Percentiles rank a stretch among this genome's conserved stretches.
These are phyloP conservation scores for Kalaharituber pfeilii DNA, from an alignment of 2,329 filamentous ascomycete species.

Conservation along the genomic window DNA sequence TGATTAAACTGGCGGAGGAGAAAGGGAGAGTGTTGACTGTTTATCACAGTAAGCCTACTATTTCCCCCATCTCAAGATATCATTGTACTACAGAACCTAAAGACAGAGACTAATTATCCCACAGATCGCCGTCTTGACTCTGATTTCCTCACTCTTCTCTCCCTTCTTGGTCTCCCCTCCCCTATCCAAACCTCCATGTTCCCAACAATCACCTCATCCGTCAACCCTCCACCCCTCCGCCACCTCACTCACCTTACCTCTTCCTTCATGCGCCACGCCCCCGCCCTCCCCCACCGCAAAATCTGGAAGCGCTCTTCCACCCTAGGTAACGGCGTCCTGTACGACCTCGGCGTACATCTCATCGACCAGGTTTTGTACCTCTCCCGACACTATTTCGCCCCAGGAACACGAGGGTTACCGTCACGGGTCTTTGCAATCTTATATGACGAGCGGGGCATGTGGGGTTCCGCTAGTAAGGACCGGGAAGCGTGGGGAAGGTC, in stretches of 20 bases:
- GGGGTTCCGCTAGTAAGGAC: not conserved
- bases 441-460: conserved; percentile 21
- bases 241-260: conserved; percentile 18
- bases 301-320: conserved; percentile 17
- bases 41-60: conserved; percentile 26
- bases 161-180: conserved; percentile 18
- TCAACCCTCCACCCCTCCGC: conserved; percentile 13
- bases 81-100: not conserved
- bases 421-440: conserved; percentile 24
- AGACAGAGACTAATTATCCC: not conserved
- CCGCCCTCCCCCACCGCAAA: conserved; percentile 8
- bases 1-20: conserved; percentile 25
- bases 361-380: conserved; percentile 27
- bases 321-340: conserved; percentile 25
- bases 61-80: not conserved
- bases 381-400: not conserved
- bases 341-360: conserved; percentile 28
- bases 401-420: conserved; percentile 21
- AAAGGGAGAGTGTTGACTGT: conserved; percentile 25
- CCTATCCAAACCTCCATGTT: conserved; percentile 16
- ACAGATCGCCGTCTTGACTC: conserved; percentile 27
- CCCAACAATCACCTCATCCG: conserved; percentile 13
- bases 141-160: conserved; percentile 27
- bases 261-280: conserved; percentile 21
- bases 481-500: not conserved